Evolutionary conservation across 1,284 basidiomycete genomes (phyloP).

Genomic region (Leucoagaricus sp.): DNA sequence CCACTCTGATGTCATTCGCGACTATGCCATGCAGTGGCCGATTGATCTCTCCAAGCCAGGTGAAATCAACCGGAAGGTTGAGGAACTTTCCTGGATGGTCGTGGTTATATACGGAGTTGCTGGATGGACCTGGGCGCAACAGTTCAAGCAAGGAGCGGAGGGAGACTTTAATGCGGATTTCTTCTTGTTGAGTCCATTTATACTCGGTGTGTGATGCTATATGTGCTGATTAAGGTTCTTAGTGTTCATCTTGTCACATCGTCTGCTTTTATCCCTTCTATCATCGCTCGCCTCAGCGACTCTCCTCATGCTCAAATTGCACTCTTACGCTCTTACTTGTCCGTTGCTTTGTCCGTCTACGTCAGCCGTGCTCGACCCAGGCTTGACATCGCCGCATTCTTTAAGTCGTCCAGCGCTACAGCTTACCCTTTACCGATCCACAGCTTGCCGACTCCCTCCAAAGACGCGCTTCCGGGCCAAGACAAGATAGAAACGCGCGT

Average conservation of each 20-base stretch:
- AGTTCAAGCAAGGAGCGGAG: constrained; percentile 22
- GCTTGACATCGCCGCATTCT: constrained; percentile 44
- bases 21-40: constrained; percentile 53
- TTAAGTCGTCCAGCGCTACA: constrained; percentile 21
- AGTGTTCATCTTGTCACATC: constrained; percentile 61
- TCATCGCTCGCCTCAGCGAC: constrained; percentile 32
- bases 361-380: constrained; percentile 41
- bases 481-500: constrained; percentile 30
- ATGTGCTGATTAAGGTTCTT: background rate
- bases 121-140: constrained; percentile 35
- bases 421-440: constrained; percentile 32
- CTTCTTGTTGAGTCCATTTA: constrained; percentile 39
- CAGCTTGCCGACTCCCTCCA: constrained; percentile 30
- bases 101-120: constrained; percentile 43
- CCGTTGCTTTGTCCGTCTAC: constrained; percentile 40
- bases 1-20: constrained; percentile 40
- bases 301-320: constrained; percentile 37
- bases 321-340: constrained; percentile 46
- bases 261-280: constrained; percentile 48
- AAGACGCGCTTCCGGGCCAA: constrained; percentile 33
- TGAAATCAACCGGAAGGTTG: constrained; percentile 43
- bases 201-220: background rate
- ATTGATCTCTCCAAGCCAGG: constrained; percentile 31
- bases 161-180: constrained; percentile 45
- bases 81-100: constrained; percentile 48